A percentile compares a stretch with the other conserved stretches of the same genome.
phyloP scores from a whole-genome alignment of 2,329 filamentous ascomycete species.

The Aureobasidium melanogenum region DNA sequence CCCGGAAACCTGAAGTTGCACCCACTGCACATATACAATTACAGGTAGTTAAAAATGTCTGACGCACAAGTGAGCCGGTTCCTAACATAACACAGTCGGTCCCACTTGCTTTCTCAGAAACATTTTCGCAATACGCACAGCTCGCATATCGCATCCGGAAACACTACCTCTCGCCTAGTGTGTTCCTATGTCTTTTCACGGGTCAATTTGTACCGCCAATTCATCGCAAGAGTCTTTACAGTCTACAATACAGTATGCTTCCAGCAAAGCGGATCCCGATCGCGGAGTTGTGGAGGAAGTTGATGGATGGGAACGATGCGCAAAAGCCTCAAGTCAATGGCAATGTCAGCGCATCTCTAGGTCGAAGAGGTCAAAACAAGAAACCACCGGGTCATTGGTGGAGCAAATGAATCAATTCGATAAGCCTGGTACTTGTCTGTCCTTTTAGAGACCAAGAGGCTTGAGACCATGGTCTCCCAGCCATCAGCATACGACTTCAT shows the following conservation, averaged over 20 bases:
- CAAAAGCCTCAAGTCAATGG: not conserved
- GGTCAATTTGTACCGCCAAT: conserved; percentile 93
- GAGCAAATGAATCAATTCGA: conserved; percentile 1
- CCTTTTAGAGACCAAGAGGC: not conserved
- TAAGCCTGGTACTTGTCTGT: not conserved
- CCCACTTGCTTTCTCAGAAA: conserved; percentile 79
- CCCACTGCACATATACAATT: conserved; percentile 78
- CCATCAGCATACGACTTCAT: not conserved
- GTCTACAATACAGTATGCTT: conserved; percentile 95
- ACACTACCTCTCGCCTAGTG: conserved; percentile 84
- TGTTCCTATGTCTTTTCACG: conserved; percentile 78
- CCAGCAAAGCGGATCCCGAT: conserved; percentile 73
- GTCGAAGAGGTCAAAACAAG: conserved; percentile 8
- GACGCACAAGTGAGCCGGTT: not conserved
- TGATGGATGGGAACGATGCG: conserved; percentile 5
- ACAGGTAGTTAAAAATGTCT: conserved; percentile 50
- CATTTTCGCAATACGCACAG: conserved; percentile 97
- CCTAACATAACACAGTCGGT: conserved; percentile 54
- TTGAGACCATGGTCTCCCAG: not conserved
- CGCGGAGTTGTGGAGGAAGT: conserved; percentile 66
- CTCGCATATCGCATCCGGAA: conserved; percentile 86
- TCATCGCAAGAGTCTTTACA: conserved; percentile 88
- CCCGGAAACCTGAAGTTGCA: conserved; percentile 25
- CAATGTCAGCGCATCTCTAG: not conserved
- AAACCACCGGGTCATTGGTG: conserved; percentile 10